Conservation (phyloP, 495 filamentous ascomycete genomes). For the Hypomontagnella monticulosa region DNA sequence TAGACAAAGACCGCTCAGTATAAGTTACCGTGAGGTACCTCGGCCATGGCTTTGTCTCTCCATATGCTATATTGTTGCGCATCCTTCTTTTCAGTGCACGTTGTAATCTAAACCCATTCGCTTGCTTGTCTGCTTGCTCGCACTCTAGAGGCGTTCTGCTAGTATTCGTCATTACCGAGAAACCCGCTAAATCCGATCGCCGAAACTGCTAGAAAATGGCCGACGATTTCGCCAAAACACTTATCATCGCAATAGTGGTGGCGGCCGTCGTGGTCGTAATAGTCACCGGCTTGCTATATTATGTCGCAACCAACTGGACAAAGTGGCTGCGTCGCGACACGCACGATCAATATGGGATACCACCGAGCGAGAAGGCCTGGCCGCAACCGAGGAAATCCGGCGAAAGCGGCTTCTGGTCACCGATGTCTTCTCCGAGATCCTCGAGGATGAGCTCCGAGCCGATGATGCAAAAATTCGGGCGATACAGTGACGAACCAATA, state of each 20-base stretch:
- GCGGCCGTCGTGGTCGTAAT: constrained; percentile 25
- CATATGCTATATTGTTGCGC: constrained; percentile 6
- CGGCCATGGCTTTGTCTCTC: background rate
- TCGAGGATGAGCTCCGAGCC: constrained; percentile 33
- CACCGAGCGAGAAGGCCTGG: constrained; percentile 41
- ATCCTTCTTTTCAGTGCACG: constrained; percentile 1
- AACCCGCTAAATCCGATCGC: background rate
- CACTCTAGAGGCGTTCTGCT: background rate
- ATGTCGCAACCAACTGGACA: constrained; percentile 44
- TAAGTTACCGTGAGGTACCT: constrained; percentile 20
- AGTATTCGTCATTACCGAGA: background rate
- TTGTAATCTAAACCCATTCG: background rate
- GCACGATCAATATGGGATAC: constrained; percentile 29
- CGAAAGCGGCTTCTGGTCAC: constrained; percentile 26
- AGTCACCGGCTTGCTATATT: constrained; percentile 28
- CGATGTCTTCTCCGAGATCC: constrained; percentile 32
- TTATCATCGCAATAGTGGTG: constrained; percentile 42
- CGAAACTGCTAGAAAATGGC: constrained; percentile 16
- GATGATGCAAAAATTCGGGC: constrained; percentile 16
- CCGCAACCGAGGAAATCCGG: constrained; percentile 33
- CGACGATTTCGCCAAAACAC: constrained; percentile 36
- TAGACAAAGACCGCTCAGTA: constrained; percentile 33
- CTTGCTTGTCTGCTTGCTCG: constrained; percentile 7
- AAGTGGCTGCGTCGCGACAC: constrained; percentile 31
- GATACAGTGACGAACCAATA: constrained; percentile 9